Base-by-base conservation (phyloP, 805 yeast species). In the Teunomyces cretensis region DNA sequence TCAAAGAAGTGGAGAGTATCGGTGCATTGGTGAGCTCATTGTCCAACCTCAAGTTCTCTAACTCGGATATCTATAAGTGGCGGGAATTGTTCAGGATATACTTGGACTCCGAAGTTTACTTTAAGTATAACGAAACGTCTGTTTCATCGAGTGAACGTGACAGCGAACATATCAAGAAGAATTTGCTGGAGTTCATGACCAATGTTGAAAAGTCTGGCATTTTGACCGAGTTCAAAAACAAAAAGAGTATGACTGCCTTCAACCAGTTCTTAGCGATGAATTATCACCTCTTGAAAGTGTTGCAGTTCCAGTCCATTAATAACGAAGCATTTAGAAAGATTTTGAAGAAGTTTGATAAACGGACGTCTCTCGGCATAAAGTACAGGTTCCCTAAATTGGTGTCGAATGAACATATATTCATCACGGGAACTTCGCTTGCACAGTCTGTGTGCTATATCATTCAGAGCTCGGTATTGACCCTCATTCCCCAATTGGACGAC, bases 401-500 rank as follows among this genome's bases (percentile, higher is more conserved):
- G 36, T 59, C 67, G 11, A 54, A 64, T 33, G 74, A 72, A 45
- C 78, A 75, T 45, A 62, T 70, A 11, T 71, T 72, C 43, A 65
- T 74, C 45, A 65, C 68, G 7, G 76, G 79, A n/a, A 58, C 63
- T 9, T 76, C 83, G 6, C 61, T 83, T 37, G 77, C 84, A 0
- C 76, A 74, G 50, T 70, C 75, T 15, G 71, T 83, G 17, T 81
- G 85, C 55, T 72, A 64, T 30, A 72, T 83, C 24, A 80, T 86
- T 28, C 76, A 83, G 26, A 69, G 68, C 17, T 70, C 79, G 19
- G 61, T 86, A 13, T 60, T 86, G 30, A 72, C 75, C 24, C 61
- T 86, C 1, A 67, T 84, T 1, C 94, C 94, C 1, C 91, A 84
- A 58, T 64, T 86, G 4, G 91, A 86, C 40, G 92, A 86, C 58